These are phyloP conservation scores for Suillus fuscotomentosus DNA, from an alignment of 768 basidiomycete species.

Conservation along the genomic window DNA sequence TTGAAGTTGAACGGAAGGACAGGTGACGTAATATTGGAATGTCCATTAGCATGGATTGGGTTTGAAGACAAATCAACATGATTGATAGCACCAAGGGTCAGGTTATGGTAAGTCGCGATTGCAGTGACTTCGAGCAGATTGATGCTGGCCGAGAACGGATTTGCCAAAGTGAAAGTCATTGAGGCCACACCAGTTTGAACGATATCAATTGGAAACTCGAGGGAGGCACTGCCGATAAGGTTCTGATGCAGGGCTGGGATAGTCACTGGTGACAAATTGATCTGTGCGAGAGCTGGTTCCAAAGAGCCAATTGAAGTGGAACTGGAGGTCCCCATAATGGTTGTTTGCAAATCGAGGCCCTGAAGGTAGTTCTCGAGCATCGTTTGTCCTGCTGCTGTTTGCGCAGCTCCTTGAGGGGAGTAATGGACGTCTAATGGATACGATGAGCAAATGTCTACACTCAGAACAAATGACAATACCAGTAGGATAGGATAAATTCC, in stretches of 20 bases:
- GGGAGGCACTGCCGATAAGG: conserved; percentile 52
- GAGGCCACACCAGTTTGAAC: conserved; percentile 58
- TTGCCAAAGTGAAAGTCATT: conserved; percentile 55
- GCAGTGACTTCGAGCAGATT: conserved; percentile 57
- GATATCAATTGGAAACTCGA: conserved; percentile 63
- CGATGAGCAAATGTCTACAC: background rate
- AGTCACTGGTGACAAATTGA: conserved; percentile 56
- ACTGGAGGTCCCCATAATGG: conserved; percentile 51
- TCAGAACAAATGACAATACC: conserved; percentile 28
- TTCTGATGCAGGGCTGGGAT: conserved; percentile 66
- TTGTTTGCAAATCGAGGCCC: conserved; percentile 53
- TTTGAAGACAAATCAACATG: conserved; percentile 51
- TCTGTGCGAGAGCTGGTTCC: conserved; percentile 57
- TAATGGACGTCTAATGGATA: conserved; percentile 51
- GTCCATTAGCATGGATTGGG: conserved; percentile 60
- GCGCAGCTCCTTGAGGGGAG: conserved; percentile 52
- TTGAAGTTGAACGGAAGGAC: conserved; percentile 63
- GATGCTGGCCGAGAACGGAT: conserved; percentile 74
- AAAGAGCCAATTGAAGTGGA: conserved; percentile 64
- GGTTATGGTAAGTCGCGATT: conserved; percentile 50
- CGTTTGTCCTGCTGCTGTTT: conserved; percentile 47
- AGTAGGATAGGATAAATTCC: conserved; percentile 54
- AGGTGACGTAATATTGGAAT: conserved; percentile 55
- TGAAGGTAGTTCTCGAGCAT: conserved; percentile 71
- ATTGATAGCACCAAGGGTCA: conserved; percentile 60